phyloP scores from a whole-genome alignment of 441 rosid species.

The Manihot esculenta region DNA sequence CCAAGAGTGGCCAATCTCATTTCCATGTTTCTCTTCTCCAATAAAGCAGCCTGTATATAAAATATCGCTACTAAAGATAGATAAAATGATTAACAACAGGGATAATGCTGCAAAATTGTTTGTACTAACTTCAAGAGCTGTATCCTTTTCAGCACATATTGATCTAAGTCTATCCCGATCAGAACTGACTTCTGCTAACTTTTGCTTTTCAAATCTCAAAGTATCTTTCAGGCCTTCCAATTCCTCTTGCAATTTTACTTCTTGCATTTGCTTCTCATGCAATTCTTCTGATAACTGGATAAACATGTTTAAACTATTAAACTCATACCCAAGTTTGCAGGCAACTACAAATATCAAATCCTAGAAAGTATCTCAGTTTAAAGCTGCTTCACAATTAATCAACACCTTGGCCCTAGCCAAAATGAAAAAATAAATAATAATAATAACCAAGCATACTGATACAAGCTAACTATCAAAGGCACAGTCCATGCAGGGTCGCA shows the following conservation, averaged over 20 bases:
- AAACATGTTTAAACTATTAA: conserved; percentile 25
- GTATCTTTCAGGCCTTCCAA: conserved; percentile 55
- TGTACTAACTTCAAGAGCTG: conserved; percentile 63
- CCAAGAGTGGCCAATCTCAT: conserved; percentile 46
- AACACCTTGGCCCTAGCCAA: background rate
- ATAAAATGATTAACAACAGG: conserved; percentile 6
- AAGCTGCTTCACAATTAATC: conserved; percentile 1
- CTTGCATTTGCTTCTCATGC: conserved; percentile 65
- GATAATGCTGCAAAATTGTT: conserved; percentile 13
- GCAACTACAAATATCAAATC: conserved; percentile 1
- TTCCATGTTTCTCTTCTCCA: conserved; percentile 66
- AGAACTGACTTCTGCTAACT: conserved; percentile 41
- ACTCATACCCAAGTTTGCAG: conserved; percentile 2
- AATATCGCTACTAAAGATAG: conserved; percentile 3
- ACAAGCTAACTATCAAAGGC: no score
- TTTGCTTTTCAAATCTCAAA: conserved; percentile 66
- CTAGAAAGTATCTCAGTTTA: background rate
- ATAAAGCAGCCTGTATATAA: conserved; percentile 48
- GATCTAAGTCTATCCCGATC: conserved; percentile 62
- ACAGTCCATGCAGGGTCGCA: background rate
- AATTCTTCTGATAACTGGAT: conserved; percentile 68
- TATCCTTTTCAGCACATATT: conserved; percentile 61
- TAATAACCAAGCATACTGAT: background rate
- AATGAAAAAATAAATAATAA: no score
- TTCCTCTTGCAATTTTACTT: conserved; percentile 61